Evolutionary conservation across 2,329 filamentous ascomycete species (phyloP).

Genomic region (Rachicladosporium sp.): DNA sequence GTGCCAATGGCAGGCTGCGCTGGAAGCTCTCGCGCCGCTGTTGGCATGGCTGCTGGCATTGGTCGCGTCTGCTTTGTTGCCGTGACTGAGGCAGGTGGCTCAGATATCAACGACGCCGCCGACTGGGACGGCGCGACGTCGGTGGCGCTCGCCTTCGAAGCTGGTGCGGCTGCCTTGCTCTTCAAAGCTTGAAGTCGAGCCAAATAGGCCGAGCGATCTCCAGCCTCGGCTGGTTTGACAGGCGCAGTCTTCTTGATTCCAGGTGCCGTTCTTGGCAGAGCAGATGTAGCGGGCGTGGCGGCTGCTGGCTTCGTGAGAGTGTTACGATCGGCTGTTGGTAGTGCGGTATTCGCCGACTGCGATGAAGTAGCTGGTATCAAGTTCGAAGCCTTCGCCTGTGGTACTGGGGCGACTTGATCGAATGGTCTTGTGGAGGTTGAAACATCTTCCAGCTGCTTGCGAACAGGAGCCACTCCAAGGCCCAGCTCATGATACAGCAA

Average conservation of each 20-base stretch:
- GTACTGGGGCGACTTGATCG: no score
- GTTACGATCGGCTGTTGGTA: no score
- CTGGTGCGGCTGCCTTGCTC: slow-evolving; percentile 38
- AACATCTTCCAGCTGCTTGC: not conserved
- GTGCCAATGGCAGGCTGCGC: slow-evolving; percentile 9
- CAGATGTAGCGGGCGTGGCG: slow-evolving; percentile 7
- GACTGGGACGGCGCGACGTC: not conserved
- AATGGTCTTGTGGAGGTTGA: no score
- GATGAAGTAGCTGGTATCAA: no score
- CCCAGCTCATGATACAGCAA: slow-evolving; percentile 57
- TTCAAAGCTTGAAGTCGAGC: slow-evolving; percentile 65
- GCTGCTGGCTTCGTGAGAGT: no score
- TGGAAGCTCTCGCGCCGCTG: not conserved
- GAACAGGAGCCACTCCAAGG: slow-evolving; percentile 9
- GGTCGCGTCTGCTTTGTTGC: not conserved
- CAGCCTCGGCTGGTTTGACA: slow-evolving; percentile 3
- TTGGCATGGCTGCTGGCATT: slow-evolving; percentile 1
- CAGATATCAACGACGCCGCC: not conserved
- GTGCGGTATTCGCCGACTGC: no score
- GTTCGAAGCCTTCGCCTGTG: no score
- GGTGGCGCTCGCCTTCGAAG: not conserved
- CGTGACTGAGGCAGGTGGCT: not conserved
- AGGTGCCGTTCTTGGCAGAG: slow-evolving; percentile 12
- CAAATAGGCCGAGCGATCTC: slow-evolving; percentile 62
- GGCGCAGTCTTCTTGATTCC: slow-evolving; percentile 6